phyloP scores from a whole-genome alignment of 2,329 filamentous ascomycete species.

The Exophiala sp. region DNA sequence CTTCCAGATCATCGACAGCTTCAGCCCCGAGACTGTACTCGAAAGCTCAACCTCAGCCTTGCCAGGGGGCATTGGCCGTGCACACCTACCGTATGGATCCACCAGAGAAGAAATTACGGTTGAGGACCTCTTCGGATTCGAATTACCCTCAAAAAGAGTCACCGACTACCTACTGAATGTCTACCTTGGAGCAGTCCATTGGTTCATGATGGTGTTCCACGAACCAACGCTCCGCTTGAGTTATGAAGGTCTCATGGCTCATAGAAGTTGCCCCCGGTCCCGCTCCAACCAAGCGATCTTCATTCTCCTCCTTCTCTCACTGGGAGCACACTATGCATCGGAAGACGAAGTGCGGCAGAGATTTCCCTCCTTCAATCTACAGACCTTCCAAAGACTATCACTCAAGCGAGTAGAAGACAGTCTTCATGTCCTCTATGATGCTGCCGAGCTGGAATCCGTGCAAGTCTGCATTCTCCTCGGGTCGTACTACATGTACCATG shows the following conservation, averaged over 20 bases:
- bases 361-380: conserved; percentile 26
- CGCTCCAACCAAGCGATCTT: conserved; percentile 38
- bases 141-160: conserved; percentile 32
- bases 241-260: conserved; percentile 33
- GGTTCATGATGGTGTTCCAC: conserved; percentile 43
- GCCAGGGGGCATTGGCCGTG: conserved; percentile 15
- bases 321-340: conserved; percentile 38
- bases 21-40: conserved; percentile 18
- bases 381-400: conserved; percentile 11
- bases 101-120: conserved; percentile 28
- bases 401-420: conserved; percentile 32
- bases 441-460: conserved; percentile 30
- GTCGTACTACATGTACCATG: conserved; percentile 18
- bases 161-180: conserved; percentile 36
- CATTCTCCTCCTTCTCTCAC: conserved; percentile 36
- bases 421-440: conserved; percentile 40
- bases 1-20: conserved; percentile 25
- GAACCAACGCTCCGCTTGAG: conserved; percentile 38
- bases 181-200: conserved; percentile 42
- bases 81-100: conserved; percentile 31
- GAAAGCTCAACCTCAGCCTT: conserved; percentile 19
- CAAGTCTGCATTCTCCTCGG: conserved; percentile 17
- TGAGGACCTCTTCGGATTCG: conserved; percentile 29
- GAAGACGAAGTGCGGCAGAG: conserved; percentile 14
- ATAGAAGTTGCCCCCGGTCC: conserved; percentile 33